Base-by-base conservation (phyloP, 179 eudicot species). In the Beta macrorhiza region DNA sequence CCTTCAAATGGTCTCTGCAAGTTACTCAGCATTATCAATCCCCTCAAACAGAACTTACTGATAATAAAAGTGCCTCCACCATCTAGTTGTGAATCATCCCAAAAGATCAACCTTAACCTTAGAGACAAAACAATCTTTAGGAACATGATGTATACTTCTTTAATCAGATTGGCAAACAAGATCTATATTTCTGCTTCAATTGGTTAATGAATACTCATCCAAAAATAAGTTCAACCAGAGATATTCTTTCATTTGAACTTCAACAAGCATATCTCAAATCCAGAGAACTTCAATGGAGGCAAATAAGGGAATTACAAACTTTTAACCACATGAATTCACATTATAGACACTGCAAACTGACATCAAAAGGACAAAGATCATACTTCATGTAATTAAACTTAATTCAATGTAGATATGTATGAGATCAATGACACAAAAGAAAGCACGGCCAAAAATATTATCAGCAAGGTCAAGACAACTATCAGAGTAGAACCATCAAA, bases 401-500 rank as follows among this genome's bases (percentile, higher is more conserved):
- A 5, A 5, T 25, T 7, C 0, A 14, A 52, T 15, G 77, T 22
- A 20, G 1, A 29, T 74, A 29, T 25, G 45, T 52, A 29, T 5
- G 52, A 22, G 1, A 4, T 3, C 44, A 32, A 74, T 49, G 47
- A 74, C 51, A 68, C 67, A 81, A 42, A 78, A 74, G 75, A 78
- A 76, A 56, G 10, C 29, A 81, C 29, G 68, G 57, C 9, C 65
- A 37, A 75, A 0, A 32, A 19, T 29, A 32, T 17, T 57, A 32
- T 5, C 81, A 67, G 64, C 57, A 67, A 29, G 4, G 20, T 55
- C 2, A 49, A 65, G 8, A 47, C 11, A 20, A 55, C 79, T 45
- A 61, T 67, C 61, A 19, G 9, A 62, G 55, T 15, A 49, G 52
- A 55, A 51, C 25, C 22, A 75, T 77, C 20, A 47, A 51, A 90